Percentiles rank a stretch among this genome's conserved stretches.
Conservation (phyloP, 768 basidiomycete species). For the Auriculariales sp. region DNA sequence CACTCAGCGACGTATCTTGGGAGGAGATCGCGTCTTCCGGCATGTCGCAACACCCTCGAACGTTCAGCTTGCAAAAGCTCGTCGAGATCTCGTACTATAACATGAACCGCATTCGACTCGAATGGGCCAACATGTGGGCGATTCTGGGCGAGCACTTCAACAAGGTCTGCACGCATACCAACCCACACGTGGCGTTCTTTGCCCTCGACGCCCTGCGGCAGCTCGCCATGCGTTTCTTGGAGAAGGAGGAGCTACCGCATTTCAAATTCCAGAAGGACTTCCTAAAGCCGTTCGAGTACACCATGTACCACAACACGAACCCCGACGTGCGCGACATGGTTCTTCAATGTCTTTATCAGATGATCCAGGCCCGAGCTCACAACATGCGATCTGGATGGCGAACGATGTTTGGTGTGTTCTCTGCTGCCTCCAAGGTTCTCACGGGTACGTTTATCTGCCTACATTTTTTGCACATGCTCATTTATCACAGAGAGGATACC, state of each 20-base stretch:
- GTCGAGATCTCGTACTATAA: constrained; percentile 99
- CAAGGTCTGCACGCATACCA: constrained; percentile 96
- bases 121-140: constrained; percentile 97
- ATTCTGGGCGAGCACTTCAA: constrained; percentile 98
- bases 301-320: constrained; percentile 93
- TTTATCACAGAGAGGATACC: constrained; percentile 62
- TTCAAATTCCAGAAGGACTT: constrained; percentile 99
- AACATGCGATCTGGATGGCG: constrained; percentile 98
- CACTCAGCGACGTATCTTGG: constrained; percentile 94
- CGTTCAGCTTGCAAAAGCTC: constrained; percentile 94
- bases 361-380: constrained; percentile 89
- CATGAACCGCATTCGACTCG: constrained; percentile 93
- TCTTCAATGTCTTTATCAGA: constrained; percentile 93
- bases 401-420: constrained; percentile 98
- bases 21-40: constrained; percentile 98
- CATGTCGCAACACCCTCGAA: constrained; percentile 79
- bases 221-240: constrained; percentile 94
- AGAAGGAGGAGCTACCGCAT: constrained; percentile 94
- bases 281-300: constrained; percentile 92
- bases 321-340: constrained; percentile 97
- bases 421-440: constrained; percentile 84
- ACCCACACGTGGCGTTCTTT: constrained; percentile 91
- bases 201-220: constrained; percentile 93
- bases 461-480: neutral
- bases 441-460: constrained; percentile 43